Base-by-base conservation (phyloP, 1,139 yeast genomes). In the Blastobotrys aristatus region DNA sequence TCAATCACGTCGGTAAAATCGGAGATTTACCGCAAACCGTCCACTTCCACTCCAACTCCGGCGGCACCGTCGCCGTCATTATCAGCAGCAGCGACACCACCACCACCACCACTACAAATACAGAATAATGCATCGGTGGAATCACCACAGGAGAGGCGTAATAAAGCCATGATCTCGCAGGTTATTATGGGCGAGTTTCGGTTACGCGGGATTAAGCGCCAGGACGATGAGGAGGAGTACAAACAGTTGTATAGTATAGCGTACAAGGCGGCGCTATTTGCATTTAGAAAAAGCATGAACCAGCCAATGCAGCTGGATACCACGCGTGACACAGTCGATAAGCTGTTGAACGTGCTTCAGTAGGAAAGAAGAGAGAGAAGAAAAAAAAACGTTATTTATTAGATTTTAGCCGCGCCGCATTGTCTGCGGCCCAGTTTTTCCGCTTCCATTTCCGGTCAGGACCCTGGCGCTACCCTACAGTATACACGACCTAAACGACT, bases 171-270 rank as follows among this genome's bases (percentile, higher is more conserved):
- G 29, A 47, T 65, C 10, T 62, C 61, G 42, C 65, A 62, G 43
- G 60, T 64, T 7, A 56, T 65, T 5, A 48, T 63, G 53, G 61
- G 65, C 2, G 69, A 63, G 10, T 50, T 66, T 50, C 56, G 69
- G 2, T 50, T 66, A 38, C 57, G 68, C 13, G 68, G 67, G 3
- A 52, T 64, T 21, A 40, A 50, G 4, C 38, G 53, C 4, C 44
- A 57, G 24, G 53, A 51, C n/a, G 44, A 57, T 27, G 49, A 53
- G 48, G 57, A 56, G 14, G 66, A 64, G 18, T 65, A 55, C 53
- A 57, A 57, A 29, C 51, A 46, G 24, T 47, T 65, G 22, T 63
- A 64, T 46, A 53, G 53, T 38, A 56, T 59, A 24, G 56, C 65
- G 16, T 58, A 52, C 42, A 51, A 57, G 18, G 53, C 65, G 1